These are phyloP conservation scores for Clavispora asparagi DNA, from an alignment of 805 yeast species.

Conservation along the genomic window DNA sequence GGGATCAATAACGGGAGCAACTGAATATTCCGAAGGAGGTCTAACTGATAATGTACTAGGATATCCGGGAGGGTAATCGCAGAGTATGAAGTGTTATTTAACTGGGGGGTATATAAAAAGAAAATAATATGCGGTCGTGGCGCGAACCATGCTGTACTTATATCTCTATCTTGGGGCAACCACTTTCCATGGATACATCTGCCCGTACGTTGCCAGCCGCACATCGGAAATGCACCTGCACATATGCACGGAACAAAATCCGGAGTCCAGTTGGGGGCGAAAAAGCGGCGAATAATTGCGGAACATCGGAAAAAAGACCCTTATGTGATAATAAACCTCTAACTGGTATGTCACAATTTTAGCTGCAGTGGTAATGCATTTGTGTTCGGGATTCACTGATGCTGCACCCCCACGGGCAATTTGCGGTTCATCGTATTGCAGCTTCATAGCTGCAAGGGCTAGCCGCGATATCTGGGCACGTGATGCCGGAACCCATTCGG, in stretches of 20 bases:
- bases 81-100: too few species aligned
- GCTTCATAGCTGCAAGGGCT: background rate
- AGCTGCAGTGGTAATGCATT: too few species aligned
- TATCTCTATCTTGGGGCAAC: background rate
- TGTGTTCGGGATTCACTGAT: too few species aligned
- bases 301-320: background rate
- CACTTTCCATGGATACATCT: constrained; percentile 1
- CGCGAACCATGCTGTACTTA: background rate
- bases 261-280: background rate
- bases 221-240: background rate
- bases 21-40: background rate
- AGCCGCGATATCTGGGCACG: background rate
- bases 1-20: background rate
- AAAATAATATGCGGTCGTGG: background rate
- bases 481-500: background rate
- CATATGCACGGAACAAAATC: background rate
- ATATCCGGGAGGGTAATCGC: background rate
- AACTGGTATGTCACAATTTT: too few species aligned
- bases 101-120: background rate
- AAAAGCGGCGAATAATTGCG: background rate
- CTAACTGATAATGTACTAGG: background rate
- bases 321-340: too few species aligned
- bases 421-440: too few species aligned
- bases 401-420: too few species aligned
- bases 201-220: background rate